Percentiles rank a stretch among this genome's conserved stretches.
These are phyloP conservation scores for Candolleomyces eurysporus DNA, from an alignment of 768 basidiomycete genomes.

Conservation along the genomic window DNA sequence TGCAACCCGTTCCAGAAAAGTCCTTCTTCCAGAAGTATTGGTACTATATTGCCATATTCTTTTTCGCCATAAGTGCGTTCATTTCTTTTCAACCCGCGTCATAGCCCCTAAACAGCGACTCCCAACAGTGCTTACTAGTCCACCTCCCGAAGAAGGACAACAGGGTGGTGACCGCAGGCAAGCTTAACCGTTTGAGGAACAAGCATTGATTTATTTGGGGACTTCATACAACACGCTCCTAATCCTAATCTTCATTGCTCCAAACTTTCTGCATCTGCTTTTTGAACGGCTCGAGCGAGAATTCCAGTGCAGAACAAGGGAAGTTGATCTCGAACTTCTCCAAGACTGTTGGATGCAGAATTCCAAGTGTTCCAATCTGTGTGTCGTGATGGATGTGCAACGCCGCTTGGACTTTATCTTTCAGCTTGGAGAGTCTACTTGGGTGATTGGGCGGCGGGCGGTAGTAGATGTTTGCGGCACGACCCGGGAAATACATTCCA, in stretches of 20 bases:
- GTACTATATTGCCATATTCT: conserved; percentile 68
- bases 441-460: conserved; percentile 49
- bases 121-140: conserved; percentile 27
- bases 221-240: not conserved
- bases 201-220: conserved; percentile 6
- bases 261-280: conserved; percentile 60
- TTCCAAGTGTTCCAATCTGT: conserved; percentile 85
- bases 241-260: conserved; percentile 48
- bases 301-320: conserved; percentile 94
- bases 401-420: conserved; percentile 45
- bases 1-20: conserved; percentile 65
- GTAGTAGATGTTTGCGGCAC: conserved; percentile 90
- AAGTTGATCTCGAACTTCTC: conserved; percentile 92
- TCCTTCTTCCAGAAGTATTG: conserved; percentile 88
- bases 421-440: conserved; percentile 31
- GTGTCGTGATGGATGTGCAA: conserved; percentile 52
- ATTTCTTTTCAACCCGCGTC: not conserved
- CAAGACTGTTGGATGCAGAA: conserved; percentile 89
- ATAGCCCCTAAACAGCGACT: not conserved
- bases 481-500: conserved; percentile 91
- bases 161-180: not conserved
- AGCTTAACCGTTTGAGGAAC: not conserved
- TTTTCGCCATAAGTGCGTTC: conserved; percentile 58
- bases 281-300: conserved; percentile 93
- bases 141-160: conserved; percentile 34